phyloP scores from a whole-genome alignment of 345 rosid genomes.

The Kandelia obovata region DNA sequence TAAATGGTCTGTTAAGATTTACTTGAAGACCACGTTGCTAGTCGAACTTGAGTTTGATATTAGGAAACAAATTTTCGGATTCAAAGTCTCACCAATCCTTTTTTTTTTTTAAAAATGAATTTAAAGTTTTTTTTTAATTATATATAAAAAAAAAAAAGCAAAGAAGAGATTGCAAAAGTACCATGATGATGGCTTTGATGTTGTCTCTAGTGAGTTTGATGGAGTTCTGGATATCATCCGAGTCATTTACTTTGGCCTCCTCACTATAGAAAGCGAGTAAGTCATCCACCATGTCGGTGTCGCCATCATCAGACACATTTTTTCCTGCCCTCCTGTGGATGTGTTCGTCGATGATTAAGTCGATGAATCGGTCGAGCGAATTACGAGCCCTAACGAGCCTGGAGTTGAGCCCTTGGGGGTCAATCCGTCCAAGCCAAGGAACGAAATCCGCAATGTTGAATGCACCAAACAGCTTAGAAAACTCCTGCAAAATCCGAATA shows the following conservation, averaged over 20 bases:
- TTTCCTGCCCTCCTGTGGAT: constrained; percentile 1
- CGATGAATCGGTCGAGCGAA: constrained; percentile 24
- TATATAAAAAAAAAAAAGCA: background rate
- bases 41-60: too few relatives aligned
- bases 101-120: too few relatives aligned
- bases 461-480: constrained; percentile 32
- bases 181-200: constrained; percentile 33
- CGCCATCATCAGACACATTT: background rate
- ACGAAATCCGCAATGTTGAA: constrained; percentile 27
- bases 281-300: constrained; percentile 31
- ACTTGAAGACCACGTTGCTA: too few relatives aligned
- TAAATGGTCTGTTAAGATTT: too few relatives aligned
- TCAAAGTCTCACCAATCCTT: too few relatives aligned
- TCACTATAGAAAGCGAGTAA: constrained; percentile 21
- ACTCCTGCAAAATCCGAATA: constrained; percentile 23
- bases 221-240: constrained; percentile 6
- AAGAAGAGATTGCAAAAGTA: background rate
- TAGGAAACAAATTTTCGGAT: too few relatives aligned
- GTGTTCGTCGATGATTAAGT: constrained; percentile 26
- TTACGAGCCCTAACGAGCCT: constrained; percentile 16
- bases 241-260: background rate
- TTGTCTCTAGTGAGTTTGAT: constrained; percentile 24
- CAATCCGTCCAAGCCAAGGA: constrained; percentile 28
- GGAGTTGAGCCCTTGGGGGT: constrained; percentile 7
- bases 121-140: background rate